These are phyloP conservation scores for Yamagishiella unicocca DNA, from an alignment of 139 green algal species.

Conservation along the genomic window DNA sequence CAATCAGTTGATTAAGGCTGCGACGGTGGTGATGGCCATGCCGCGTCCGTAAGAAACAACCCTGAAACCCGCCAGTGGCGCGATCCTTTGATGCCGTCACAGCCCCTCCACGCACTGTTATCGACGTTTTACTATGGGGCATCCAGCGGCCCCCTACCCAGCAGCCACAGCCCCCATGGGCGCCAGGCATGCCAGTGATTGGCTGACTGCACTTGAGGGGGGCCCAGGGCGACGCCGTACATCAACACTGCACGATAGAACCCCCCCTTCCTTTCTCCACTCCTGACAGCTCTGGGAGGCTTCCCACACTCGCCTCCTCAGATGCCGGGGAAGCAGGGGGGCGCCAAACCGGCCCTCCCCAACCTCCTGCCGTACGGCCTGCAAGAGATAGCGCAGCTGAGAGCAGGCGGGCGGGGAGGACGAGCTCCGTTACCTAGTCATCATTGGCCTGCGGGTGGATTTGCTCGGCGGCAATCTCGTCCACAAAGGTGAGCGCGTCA, in stretches of 20 bases:
- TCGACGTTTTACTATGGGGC: too few relatives aligned
- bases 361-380: not conserved
- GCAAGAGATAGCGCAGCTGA: slow-evolving; percentile 1
- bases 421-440: not conserved
- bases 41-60: too few relatives aligned
- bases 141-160: not conserved
- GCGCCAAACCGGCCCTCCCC: slow-evolving; percentile 32
- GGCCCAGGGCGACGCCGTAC: not conserved
- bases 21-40: too few relatives aligned
- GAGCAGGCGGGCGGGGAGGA: not conserved
- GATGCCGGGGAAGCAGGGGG: slow-evolving; percentile 47
- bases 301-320: slow-evolving; percentile 37
- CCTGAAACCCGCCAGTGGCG: too few relatives aligned
- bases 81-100: too few relatives aligned
- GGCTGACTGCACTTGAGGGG: not conserved
- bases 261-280: too few relatives aligned
- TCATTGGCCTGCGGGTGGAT: not conserved
- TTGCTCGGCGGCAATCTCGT: too few relatives aligned
- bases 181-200: too few relatives aligned
- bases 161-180: not conserved
- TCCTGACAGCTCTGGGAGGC: too few relatives aligned
- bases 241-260: too few relatives aligned
- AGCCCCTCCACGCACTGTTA: too few relatives aligned
- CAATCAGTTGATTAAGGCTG: not conserved
- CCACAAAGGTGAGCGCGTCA: too few relatives aligned